These are phyloP conservation scores for Fusarium denticulatum DNA, from an alignment of 2,329 filamentous ascomycete genomes.

Conservation along the genomic window DNA sequence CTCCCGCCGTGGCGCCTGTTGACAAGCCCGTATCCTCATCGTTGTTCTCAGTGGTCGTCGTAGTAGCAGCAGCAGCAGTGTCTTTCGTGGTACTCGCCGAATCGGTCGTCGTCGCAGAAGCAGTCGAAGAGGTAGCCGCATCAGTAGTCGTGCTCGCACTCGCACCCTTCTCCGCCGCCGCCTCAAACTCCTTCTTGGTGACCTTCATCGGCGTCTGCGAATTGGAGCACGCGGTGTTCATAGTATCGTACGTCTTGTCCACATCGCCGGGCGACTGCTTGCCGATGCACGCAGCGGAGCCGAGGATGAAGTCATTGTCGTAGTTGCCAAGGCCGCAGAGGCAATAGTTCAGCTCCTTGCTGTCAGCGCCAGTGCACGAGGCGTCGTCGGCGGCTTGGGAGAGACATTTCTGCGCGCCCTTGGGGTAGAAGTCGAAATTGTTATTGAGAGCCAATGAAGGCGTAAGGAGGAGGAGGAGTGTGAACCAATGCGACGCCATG, in stretches of 20 bases:
- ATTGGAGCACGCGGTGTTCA: constrained; percentile 55
- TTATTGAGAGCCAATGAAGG: constrained; percentile 40
- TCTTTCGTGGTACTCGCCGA: background rate
- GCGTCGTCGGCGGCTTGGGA: constrained; percentile 51
- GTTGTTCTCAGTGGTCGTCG: background rate
- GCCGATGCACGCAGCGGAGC: constrained; percentile 59
- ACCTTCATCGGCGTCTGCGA: constrained; percentile 57
- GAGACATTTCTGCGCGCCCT: constrained; percentile 53
- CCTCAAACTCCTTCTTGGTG: constrained; percentile 53
- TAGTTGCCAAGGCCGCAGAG: constrained; percentile 56
- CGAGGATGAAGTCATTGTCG: constrained; percentile 59
- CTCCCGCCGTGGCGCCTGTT: constrained; percentile 51
- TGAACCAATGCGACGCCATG: constrained; percentile 45
- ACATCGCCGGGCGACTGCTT: constrained; percentile 49
- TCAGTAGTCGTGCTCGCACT: background rate
- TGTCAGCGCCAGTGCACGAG: constrained; percentile 53
- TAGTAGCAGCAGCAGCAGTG: background rate
- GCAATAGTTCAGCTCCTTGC: constrained; percentile 57
- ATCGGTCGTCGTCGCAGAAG: background rate
- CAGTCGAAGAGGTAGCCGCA: background rate
- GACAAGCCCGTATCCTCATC: constrained; percentile 42
- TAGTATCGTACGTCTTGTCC: constrained; percentile 54
- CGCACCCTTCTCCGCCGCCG: constrained; percentile 28
- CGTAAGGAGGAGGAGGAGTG: constrained; percentile 45
- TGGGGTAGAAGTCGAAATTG: constrained; percentile 50